These are phyloP conservation scores for Adansonia gregorii DNA, from an alignment of 441 rosid species.

Conservation along the genomic window DNA sequence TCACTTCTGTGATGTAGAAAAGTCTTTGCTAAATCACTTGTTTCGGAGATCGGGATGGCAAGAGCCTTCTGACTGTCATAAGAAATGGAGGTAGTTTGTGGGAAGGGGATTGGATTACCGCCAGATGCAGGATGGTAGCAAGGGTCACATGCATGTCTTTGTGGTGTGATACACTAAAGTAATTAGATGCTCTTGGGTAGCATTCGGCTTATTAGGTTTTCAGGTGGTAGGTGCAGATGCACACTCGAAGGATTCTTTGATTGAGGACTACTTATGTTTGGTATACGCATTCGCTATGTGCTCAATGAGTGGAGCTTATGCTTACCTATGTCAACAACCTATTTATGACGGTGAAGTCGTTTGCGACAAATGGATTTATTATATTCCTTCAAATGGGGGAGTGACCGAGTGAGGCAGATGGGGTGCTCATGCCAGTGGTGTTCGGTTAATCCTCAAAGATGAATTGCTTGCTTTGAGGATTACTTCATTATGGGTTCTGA, in stretches of 20 bases:
- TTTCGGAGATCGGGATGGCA: slow-evolving; percentile 19
- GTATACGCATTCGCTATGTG: background rate
- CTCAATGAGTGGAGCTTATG: background rate
- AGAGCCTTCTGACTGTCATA: background rate
- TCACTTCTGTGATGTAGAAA: slow-evolving; percentile 1
- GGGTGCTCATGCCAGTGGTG: background rate
- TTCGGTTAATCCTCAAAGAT: background rate
- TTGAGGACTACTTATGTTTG: background rate
- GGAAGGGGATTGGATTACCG: background rate
- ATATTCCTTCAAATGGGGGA: background rate
- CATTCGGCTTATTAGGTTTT: background rate
- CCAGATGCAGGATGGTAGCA: slow-evolving; percentile 19
- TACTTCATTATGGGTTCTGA: background rate
- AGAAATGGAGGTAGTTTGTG: slow-evolving; percentile 12
- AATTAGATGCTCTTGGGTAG: background rate
- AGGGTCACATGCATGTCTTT: slow-evolving; percentile 6
- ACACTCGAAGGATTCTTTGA: background rate
- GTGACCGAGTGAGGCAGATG: no score
- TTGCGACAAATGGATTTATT: background rate
- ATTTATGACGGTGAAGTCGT: background rate
- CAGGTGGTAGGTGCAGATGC: background rate
- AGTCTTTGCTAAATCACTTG: slow-evolving; percentile 22
- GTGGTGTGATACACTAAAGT: background rate
- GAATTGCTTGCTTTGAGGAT: slow-evolving; percentile 6
- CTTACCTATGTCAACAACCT: background rate